Conservation (phyloP, 129 eudicot genomes). For the Flaveria brownii region DNA sequence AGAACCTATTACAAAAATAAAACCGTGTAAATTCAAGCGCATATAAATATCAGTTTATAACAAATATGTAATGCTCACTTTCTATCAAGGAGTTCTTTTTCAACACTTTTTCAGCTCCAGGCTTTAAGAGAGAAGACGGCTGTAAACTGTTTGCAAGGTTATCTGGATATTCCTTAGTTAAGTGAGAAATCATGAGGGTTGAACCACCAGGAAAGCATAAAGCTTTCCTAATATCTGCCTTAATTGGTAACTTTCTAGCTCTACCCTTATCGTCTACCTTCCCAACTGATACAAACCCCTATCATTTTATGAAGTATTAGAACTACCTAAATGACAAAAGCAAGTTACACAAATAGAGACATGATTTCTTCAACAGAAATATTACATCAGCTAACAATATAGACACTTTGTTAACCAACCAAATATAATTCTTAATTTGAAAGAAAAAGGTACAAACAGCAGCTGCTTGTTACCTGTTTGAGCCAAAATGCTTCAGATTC, state of each 20-base stretch:
- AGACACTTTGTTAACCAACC: neutral
- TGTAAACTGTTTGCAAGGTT: slow-evolving; percentile 26
- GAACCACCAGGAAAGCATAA: slow-evolving; percentile 97
- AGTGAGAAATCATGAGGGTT: slow-evolving; percentile 76
- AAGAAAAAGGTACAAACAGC: slow-evolving; percentile 2
- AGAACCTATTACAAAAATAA: slow-evolving; percentile 33
- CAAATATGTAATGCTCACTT: slow-evolving; percentile 32
- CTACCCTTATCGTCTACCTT: slow-evolving; percentile 78
- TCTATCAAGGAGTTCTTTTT: slow-evolving; percentile 26
- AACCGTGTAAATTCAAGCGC: slow-evolving; percentile 11
- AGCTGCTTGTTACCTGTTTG: slow-evolving; percentile 57
- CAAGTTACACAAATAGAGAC: neutral
- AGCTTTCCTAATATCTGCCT: slow-evolving; percentile 75
- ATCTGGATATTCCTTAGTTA: slow-evolving; percentile 38
- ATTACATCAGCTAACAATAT: slow-evolving; percentile 12
- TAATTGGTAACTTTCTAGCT: slow-evolving; percentile 69
- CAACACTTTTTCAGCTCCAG: slow-evolving; percentile 30
- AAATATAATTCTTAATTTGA: neutral
- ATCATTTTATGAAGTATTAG: slow-evolving; percentile 19
- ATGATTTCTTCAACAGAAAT: neutral
- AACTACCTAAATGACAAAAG: slow-evolving; percentile 21
- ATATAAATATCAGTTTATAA: neutral
- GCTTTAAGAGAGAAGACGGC: slow-evolving; percentile 40
- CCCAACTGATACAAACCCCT: slow-evolving; percentile 83
- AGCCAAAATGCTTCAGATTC: slow-evolving; percentile 93